Percentiles rank a stretch among this genome's conserved stretches.
phyloP scores from a whole-genome alignment of 2,329 filamentous ascomycete genomes.

The Ceratocystis huliohia region DNA sequence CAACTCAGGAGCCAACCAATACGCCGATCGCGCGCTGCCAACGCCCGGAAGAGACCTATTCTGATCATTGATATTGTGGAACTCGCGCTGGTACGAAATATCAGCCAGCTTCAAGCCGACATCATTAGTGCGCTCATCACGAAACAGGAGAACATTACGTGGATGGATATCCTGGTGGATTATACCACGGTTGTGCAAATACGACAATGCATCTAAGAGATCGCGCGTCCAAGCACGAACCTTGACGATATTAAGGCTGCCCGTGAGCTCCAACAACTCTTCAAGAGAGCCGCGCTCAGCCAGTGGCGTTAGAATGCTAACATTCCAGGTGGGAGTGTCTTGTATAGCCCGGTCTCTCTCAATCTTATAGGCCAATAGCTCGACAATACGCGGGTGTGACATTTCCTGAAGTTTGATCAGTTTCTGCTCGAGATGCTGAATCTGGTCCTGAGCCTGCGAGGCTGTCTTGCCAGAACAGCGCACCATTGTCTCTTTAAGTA shows the following conservation, averaged over 20 bases:
- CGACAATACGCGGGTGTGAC: conserved; percentile 62
- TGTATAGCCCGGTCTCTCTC: conserved; percentile 38
- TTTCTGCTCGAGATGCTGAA: conserved; percentile 65
- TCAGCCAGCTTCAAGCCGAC: conserved; percentile 64
- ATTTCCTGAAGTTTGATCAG: conserved; percentile 57
- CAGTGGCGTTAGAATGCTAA: conserved; percentile 62
- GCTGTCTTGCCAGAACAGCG: conserved; percentile 44
- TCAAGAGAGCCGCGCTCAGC: conserved; percentile 72
- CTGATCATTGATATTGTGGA: conserved; percentile 47
- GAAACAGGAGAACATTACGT: conserved; percentile 65
- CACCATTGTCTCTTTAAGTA: conserved; percentile 59
- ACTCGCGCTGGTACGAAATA: conserved; percentile 54
- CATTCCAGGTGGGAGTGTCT: conserved; percentile 45
- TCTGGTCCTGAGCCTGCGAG: conserved; percentile 57
- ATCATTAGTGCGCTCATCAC: conserved; percentile 49
- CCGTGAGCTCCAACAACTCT: conserved; percentile 69
- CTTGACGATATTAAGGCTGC: conserved; percentile 58
- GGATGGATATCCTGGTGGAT: conserved; percentile 73
- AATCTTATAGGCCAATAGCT: conserved; percentile 74
- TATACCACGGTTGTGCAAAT: conserved; percentile 72
- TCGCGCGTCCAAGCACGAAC: conserved; percentile 86
- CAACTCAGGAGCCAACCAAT: conserved; percentile 74
- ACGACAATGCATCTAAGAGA: conserved; percentile 76
- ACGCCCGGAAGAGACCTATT: conserved; percentile 42
- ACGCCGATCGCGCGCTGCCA: conserved; percentile 57